These are phyloP conservation scores for Apiotrichum montevideense DNA, from an alignment of 1,284 basidiomycete genomes.

Conservation along the genomic window DNA sequence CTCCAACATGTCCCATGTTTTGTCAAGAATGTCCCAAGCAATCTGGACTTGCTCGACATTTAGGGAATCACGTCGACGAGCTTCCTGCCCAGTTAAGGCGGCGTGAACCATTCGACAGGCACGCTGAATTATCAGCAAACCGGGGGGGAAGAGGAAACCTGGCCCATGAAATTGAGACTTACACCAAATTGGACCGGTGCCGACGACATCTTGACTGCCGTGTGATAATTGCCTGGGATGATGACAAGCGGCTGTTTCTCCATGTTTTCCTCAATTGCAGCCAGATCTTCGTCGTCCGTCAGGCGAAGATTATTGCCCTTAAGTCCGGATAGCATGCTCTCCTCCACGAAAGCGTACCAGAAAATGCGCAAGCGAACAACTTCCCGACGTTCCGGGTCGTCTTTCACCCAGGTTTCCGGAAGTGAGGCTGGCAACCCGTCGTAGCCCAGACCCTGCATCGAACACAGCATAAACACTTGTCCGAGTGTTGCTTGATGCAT, in stretches of 20 bases:
- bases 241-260: conserved; percentile 5
- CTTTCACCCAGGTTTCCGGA: conserved; percentile 26
- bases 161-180: conserved; percentile 6
- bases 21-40: conserved; percentile 73
- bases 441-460: conserved; percentile 51
- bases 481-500: conserved; percentile 60
- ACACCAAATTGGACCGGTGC: conserved; percentile 61
- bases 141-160: not conserved
- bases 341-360: conserved; percentile 74
- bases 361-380: conserved; percentile 65
- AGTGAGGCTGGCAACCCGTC: conserved; percentile 53
- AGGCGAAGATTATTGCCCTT: conserved; percentile 65
- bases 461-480: conserved; percentile 67
- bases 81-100: conserved; percentile 65
- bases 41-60: conserved; percentile 59
- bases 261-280: conserved; percentile 2
- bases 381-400: conserved; percentile 46
- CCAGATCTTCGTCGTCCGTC: conserved; percentile 50
- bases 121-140: conserved; percentile 28
- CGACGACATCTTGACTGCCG: conserved; percentile 49
- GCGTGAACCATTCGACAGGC: conserved; percentile 69
- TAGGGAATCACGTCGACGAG: conserved; percentile 57
- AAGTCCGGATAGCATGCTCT: conserved; percentile 68
- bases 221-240: conserved; percentile 26
- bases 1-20: conserved; percentile 74